phyloP scores from a whole-genome alignment of 768 basidiomycete genomes.

The Leccinum subgranulosum region DNA sequence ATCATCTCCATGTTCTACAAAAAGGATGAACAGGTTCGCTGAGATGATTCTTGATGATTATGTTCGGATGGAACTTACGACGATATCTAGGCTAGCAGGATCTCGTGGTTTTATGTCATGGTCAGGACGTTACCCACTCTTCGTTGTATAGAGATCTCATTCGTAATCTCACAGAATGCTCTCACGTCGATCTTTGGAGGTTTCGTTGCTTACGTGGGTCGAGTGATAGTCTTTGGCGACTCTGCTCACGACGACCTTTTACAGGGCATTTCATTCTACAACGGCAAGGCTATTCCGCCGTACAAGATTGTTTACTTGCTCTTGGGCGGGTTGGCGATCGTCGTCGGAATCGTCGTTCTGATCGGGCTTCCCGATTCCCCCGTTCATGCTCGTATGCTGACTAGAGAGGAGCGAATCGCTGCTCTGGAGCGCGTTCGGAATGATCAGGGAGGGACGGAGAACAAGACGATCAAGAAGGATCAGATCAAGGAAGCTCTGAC shows the following conservation, averaged over 20 bases:
- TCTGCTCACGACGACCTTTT: neutral
- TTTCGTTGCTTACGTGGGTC: slow-evolving; percentile 56
- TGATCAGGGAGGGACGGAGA: slow-evolving; percentile 61
- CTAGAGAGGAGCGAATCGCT: slow-evolving; percentile 57
- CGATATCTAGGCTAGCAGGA: slow-evolving; percentile 44
- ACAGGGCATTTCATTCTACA: slow-evolving; percentile 56
- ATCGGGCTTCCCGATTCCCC: slow-evolving; percentile 67
- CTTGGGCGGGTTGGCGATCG: slow-evolving; percentile 56
- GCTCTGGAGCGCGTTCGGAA: slow-evolving; percentile 65
- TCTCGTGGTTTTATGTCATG: slow-evolving; percentile 69
- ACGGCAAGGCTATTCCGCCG: slow-evolving; percentile 45
- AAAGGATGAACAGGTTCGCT: slow-evolving; percentile 56
- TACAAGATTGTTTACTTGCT: slow-evolving; percentile 64
- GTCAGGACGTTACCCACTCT: slow-evolving; percentile 27
- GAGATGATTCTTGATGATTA: neutral
- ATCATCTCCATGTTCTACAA: slow-evolving; percentile 68
- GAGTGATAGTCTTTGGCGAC: neutral
- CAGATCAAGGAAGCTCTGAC: slow-evolving; percentile 55
- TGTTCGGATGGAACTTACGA: slow-evolving; percentile 2
- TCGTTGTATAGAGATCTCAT: neutral
- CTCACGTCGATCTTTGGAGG: slow-evolving; percentile 60
- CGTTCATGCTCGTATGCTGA: slow-evolving; percentile 54
- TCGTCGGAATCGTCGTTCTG: slow-evolving; percentile 54
- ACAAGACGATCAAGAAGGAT: slow-evolving; percentile 55
- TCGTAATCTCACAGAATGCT: slow-evolving; percentile 44